Evolutionary conservation across 2,329 filamentous ascomycete genomes (phyloP).

Genomic region (Shiraia bambusicola): DNA sequence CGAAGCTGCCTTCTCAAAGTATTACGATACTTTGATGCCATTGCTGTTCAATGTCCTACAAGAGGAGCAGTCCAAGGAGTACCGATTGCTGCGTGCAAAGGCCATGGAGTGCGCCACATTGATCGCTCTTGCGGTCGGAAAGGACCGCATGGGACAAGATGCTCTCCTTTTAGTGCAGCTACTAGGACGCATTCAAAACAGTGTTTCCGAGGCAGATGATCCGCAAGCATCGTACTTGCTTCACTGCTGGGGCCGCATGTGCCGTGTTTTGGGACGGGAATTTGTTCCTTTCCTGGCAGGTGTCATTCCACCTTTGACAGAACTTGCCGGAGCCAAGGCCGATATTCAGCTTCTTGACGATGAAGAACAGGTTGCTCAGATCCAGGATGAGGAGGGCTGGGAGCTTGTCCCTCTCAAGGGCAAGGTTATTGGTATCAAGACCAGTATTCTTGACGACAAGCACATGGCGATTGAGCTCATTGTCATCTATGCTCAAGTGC

Average conservation of each 20-base stretch:
- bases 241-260: conserved; percentile 99
- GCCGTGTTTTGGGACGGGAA: conserved; percentile 83
- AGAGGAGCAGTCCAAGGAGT: conserved; percentile 90
- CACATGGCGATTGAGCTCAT: conserved; percentile 99
- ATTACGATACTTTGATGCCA: conserved; percentile 95
- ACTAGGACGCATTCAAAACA: conserved; percentile 78
- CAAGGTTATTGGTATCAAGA: conserved; percentile 98
- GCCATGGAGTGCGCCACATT: conserved; percentile 98
- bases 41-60: conserved; percentile 85
- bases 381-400: conserved; percentile 96
- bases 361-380: conserved; percentile 87
- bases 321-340: conserved; percentile 90
- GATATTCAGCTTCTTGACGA: conserved; percentile 96
- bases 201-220: conserved; percentile 85
- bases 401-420: conserved; percentile 95
- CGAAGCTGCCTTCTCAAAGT: conserved; percentile 90
- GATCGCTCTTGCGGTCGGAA: conserved; percentile 92
- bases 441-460: conserved; percentile 95
- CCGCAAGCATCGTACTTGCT: conserved; percentile 95
- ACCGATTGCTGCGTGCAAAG: conserved; percentile 86
- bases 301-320: conserved; percentile 91
- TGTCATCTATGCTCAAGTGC: conserved; percentile 92
- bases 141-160: conserved; percentile 85
- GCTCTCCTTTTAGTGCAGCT: conserved; percentile 85
- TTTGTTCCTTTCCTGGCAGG: conserved; percentile 90